phyloP scores from a whole-genome alignment of 371 early-diverging fungal species.

The Mucor plumbeus region DNA sequence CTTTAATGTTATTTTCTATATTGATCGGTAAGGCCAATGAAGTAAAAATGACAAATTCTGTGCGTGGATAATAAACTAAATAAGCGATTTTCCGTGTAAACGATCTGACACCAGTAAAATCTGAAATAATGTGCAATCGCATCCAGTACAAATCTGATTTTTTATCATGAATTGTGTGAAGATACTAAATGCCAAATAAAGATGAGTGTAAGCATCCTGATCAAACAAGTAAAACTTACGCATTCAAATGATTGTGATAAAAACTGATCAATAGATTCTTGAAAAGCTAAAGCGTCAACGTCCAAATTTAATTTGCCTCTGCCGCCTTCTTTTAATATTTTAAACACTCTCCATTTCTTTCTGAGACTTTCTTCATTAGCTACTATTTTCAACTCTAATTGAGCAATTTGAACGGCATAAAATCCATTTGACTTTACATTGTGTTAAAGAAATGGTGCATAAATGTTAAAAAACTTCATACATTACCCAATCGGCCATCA shows the following conservation, averaged over 20 bases:
- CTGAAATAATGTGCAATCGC: constrained; percentile 49
- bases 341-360: neutral
- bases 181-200: constrained; percentile 35
- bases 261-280: constrained; percentile 1
- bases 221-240: constrained; percentile 9
- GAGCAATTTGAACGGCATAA: constrained; percentile 44
- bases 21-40: constrained; percentile 31
- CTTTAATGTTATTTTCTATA: constrained; percentile 41
- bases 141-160: constrained; percentile 47
- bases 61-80: constrained; percentile 52
- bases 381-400: constrained; percentile 38
- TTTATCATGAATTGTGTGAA: constrained; percentile 33
- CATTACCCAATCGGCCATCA: constrained; percentile 16
- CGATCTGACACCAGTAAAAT: neutral
- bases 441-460: neutral
- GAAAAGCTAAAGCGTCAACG: neutral
- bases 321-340: neutral
- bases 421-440: constrained; percentile 40
- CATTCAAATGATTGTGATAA: constrained; percentile 15
- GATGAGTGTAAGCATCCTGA: no score
- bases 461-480: neutral
- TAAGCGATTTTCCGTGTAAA: constrained; percentile 22
- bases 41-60: constrained; percentile 44
- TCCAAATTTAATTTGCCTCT: constrained; percentile 4
- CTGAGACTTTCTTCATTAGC: neutral